Conservation (phyloP, 2,329 filamentous ascomycete species). For the Cordyceps cicadae region DNA sequence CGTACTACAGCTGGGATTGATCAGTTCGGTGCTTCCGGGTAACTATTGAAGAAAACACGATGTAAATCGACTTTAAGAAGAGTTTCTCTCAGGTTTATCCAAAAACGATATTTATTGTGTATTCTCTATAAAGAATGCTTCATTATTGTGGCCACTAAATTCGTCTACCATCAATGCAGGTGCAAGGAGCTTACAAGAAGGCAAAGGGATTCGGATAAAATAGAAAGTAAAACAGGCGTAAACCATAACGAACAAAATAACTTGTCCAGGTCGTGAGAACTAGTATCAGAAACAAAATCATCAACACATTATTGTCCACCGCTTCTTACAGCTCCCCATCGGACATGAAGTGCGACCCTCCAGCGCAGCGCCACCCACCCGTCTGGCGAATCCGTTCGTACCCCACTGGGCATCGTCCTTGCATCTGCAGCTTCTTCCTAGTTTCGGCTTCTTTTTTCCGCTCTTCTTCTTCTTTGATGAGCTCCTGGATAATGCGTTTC, state of each 20-base stretch:
- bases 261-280: not conserved
- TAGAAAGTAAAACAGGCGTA: not conserved
- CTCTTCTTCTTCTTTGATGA: constrained; percentile 29
- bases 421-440: constrained; percentile 38
- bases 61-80: too few relatives aligned
- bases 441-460: constrained; percentile 29
- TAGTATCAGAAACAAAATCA: constrained; percentile 3
- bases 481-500: constrained; percentile 33
- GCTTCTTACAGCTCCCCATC: not conserved
- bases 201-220: not conserved
- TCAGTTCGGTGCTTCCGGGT: too few relatives aligned
- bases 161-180: too few relatives aligned
- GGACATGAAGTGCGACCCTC: constrained; percentile 4
- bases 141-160: too few relatives aligned
- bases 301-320: not conserved
- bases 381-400: constrained; percentile 1
- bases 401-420: constrained; percentile 31
- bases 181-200: not conserved
- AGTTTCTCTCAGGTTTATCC: too few relatives aligned
- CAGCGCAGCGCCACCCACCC: not conserved
- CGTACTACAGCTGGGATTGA: too few relatives aligned
- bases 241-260: not conserved
- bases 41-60: too few relatives aligned
- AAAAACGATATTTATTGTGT: too few relatives aligned
- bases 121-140: too few relatives aligned